Evolutionary conservation across 495 filamentous ascomycete genomes (phyloP), one percentile per base, ranked within the genome.

Genomic region (Coniosporium apollinis): DNA sequence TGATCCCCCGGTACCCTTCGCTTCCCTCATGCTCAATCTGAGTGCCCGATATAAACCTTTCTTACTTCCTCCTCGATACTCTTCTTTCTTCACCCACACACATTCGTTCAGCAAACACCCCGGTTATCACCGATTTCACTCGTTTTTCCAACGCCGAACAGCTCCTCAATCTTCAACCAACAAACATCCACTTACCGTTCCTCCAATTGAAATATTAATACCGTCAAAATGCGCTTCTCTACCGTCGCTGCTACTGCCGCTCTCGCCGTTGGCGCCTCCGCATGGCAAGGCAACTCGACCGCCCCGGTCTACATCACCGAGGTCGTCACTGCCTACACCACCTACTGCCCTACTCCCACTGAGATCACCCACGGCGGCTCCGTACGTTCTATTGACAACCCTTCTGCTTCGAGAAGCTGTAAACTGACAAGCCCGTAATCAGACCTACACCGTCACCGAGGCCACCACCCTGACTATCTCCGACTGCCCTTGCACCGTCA

Each of bases 161-260:
- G 15, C 33, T 32, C 30, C 30, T 25, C 42, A 28, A 30, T 34
- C 36, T 13, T 34, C 39, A 43, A 42, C 36, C 13, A 39, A 39
- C 41, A 51, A 35, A 42, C 35, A 30, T 22, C 30, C 28, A 25
- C 33, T 24, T 26, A 10, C 11, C 21, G 31, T 17, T 6, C 28
- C 15, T 32, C 39, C 19, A 30, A 46, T n/a, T n/a, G n/a, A n/a
- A n/a, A n/a, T n/a, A 8, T 2, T 6, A n/a, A 26, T 26, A 48
- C 47, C 43, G 48, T 71, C 77, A 86, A 79, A 57, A 93, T 93
- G 84, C 82, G 82, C 77, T 83, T 79, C 79, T 67, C 78, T 48
- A 52, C 60, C 47, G 54, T 64, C 56, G 64, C 71, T 57, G 63
- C 74, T 51, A 61, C 70, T 57, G 70, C 70, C 57, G 69, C 71